Evolutionary conservation across 306 rosid species (phyloP), one percentile per base, ranked within the genome.

Genomic region (Sphenostylis stenocarpa): DNA sequence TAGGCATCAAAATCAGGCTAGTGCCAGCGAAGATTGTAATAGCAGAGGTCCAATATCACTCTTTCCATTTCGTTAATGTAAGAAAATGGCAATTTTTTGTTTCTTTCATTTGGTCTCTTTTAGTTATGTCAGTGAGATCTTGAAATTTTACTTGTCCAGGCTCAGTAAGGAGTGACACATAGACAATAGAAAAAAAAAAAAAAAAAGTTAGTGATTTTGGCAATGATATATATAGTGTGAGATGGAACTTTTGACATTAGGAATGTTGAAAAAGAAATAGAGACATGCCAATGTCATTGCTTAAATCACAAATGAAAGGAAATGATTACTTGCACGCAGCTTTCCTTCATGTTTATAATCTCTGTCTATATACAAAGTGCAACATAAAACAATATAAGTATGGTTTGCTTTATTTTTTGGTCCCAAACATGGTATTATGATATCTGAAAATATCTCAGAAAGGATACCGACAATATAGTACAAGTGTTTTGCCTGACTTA

Each of bases 41-140:
- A 74, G 74, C 68, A 83, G 87, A 81, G 49, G 69, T 10, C n/a
- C 84, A 81, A 86, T 84, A 84, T 80, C 86, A 13, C 84, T 91
- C 83, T 87, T 91, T 65, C 89, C 94, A 15, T 89, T 91, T 77
- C 80, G 88, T 23, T 80, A 57, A 81, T 74, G 78, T 76, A 72
- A 56, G 28, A 73, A 26, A 2, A 26, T 26, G 2, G 28, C 2
- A 26, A 26, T 2, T 26, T 26, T 10, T 24, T 26, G 0, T 38
- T 16, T 24, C 1, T 11, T 17, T 38, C 24, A 4, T 13, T 28
- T 36, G 3, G 13, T 45, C 23, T 76, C 41, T 19, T 47, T 14
- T 47, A 10, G 17, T 20, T 20, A 28, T 83, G 26, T 2, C 0
- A 8, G 24, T 68, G 26, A 68, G 43, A 45, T 73, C 44, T 48